These are phyloP conservation scores for Clathrospora elynae DNA, from an alignment of 2,329 filamentous ascomycete species.

Conservation along the genomic window DNA sequence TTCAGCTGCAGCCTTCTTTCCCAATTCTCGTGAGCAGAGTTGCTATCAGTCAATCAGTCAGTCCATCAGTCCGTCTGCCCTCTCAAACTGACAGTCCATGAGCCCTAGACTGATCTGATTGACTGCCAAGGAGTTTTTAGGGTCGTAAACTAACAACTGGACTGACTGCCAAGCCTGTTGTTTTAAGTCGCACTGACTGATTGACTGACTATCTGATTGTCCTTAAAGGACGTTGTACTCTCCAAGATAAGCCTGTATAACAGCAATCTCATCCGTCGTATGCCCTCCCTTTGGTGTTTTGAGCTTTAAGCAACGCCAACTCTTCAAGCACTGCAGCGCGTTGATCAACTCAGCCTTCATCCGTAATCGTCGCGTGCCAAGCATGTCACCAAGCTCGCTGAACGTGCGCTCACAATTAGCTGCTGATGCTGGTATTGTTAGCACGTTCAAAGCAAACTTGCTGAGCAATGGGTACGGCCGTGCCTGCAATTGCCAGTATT, in stretches of 20 bases:
- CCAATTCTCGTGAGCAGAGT: no score
- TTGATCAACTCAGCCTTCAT: constrained; percentile 5
- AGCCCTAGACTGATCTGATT: neutral
- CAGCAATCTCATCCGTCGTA: neutral
- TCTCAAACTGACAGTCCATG: neutral
- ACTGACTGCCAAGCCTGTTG: neutral
- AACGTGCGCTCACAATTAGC: constrained; percentile 4
- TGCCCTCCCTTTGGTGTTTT: constrained; percentile 3
- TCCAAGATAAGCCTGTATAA: constrained; percentile 1
- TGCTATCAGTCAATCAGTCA: neutral
- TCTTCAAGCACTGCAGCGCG: constrained; percentile 6
- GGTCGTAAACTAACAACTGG: neutral
- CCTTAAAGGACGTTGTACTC: neutral
- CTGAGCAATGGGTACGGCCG: neutral
- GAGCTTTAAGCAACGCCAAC: constrained; percentile 1
- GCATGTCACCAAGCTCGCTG: no score
- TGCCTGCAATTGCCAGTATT: constrained; percentile 5
- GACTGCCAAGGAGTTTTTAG: neutral
- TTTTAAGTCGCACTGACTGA: neutral
- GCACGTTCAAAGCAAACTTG: constrained; percentile 5
- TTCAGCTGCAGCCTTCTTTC: no score
- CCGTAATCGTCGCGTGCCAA: constrained; percentile 1
- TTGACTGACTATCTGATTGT: neutral
- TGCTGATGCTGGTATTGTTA: constrained; percentile 3
- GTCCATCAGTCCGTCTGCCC: neutral